Conservation (phyloP, 352 stramenopile species). For the Peronosclerospora sorghi region DNA sequence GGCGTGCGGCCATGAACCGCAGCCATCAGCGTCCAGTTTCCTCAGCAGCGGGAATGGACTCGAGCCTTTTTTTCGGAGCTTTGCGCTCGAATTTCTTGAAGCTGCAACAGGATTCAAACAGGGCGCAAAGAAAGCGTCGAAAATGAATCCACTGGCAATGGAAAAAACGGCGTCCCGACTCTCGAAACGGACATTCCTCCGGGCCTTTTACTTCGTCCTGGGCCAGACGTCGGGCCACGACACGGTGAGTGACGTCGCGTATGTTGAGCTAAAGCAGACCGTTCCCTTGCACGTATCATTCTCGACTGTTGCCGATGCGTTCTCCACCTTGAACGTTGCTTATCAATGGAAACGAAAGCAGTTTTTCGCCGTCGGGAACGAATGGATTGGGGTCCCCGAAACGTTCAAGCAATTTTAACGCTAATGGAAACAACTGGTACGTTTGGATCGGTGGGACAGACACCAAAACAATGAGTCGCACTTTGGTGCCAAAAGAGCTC, state of each 20-base stretch:
- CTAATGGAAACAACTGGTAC: no score
- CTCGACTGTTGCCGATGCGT: slow-evolving; percentile 13
- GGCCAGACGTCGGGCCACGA: background rate
- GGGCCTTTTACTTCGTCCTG: slow-evolving; percentile 27
- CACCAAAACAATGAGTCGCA: no score
- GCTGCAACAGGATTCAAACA: slow-evolving; percentile 56
- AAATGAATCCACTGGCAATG: slow-evolving; percentile 33
- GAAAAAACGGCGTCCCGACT: slow-evolving; percentile 50
- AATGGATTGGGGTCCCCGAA: slow-evolving; percentile 22
- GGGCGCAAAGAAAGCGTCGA: slow-evolving; percentile 51
- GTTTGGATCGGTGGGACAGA: no score
- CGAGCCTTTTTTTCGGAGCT: slow-evolving; percentile 26
- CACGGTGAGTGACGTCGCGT: slow-evolving; percentile 12
- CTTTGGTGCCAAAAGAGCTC: no score
- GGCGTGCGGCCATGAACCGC: slow-evolving; percentile 2
- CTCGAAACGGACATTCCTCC: slow-evolving; percentile 46
- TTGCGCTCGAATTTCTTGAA: slow-evolving; percentile 45
- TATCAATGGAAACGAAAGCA: slow-evolving; percentile 8
- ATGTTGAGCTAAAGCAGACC: slow-evolving; percentile 25
- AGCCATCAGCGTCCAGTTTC: background rate
- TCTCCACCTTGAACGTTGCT: slow-evolving; percentile 10
- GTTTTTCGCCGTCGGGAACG: slow-evolving; percentile 22
- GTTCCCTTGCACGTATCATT: slow-evolving; percentile 20
- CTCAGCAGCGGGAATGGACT: slow-evolving; percentile 5
- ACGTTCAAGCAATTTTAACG: slow-evolving; percentile 36